These are phyloP conservation scores for Aspergillus aculeatus DNA, from an alignment of 2,329 filamentous ascomycete genomes.

Conservation along the genomic window DNA sequence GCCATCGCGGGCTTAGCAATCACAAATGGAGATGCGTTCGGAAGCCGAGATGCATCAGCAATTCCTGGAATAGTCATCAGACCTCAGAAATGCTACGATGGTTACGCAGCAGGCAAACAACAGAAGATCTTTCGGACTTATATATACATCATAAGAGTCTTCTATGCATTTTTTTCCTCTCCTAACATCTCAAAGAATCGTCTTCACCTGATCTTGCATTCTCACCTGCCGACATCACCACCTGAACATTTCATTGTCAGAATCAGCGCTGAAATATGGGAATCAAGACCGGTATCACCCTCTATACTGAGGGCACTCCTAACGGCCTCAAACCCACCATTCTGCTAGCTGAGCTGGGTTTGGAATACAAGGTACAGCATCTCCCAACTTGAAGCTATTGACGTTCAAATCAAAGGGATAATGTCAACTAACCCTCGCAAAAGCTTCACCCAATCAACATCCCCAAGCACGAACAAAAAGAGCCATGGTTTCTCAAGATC, in stretches of 20 bases:
- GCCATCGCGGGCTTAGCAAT: not conserved
- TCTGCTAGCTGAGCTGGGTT: not conserved
- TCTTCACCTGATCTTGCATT: too few species aligned
- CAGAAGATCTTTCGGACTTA: too few species aligned
- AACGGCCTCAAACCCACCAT: not conserved
- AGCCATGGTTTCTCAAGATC: constrained; percentile 6
- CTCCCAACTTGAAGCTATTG: too few species aligned
- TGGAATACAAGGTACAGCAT: not conserved
- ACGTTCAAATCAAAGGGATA: too few species aligned
- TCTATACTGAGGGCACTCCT: not conserved
- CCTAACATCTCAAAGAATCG: too few species aligned
- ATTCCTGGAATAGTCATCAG: not conserved
- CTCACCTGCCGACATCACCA: too few species aligned
- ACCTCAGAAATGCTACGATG: not conserved
- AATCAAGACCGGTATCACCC: not conserved
- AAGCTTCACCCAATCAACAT: not conserved
- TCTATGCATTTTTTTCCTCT: too few species aligned
- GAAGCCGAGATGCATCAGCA: not conserved
- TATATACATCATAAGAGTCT: too few species aligned
- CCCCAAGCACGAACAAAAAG: not conserved
- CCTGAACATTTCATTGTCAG: too few species aligned
- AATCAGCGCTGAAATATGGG: too few species aligned
- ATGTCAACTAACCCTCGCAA: not conserved
- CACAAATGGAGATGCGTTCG: not conserved
- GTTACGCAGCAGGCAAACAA: not conserved